A percentile compares a stretch with the other conserved stretches of the same genome.
phyloP scores from a whole-genome alignment of 176 grass and related monocot species.

The Pontederia crassipes region DNA sequence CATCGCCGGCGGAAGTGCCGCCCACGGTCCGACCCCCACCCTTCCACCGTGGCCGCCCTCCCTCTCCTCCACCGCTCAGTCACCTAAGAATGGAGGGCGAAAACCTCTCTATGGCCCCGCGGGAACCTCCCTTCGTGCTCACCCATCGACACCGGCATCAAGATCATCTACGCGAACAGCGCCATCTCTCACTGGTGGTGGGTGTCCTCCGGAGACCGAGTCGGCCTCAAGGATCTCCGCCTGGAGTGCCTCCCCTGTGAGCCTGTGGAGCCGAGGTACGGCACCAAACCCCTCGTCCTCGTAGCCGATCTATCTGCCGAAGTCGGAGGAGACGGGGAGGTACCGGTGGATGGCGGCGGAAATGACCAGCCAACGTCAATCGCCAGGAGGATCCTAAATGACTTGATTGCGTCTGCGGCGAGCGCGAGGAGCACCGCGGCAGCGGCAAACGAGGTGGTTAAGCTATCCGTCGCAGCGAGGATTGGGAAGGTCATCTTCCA shows the following conservation, averaged over 20 bases:
- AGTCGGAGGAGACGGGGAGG: background rate
- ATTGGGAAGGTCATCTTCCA: constrained; percentile 30
- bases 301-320: too few species aligned
- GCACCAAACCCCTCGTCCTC: constrained; percentile 22
- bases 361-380: constrained; percentile 18
- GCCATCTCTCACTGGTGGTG: constrained; percentile 32
- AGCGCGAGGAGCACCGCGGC: constrained; percentile 18
- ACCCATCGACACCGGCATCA: background rate
- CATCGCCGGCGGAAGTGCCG: too few species aligned
- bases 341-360: background rate
- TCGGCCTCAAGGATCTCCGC: background rate
- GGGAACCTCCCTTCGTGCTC: too few species aligned
- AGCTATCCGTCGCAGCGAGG: constrained; percentile 11
- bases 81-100: too few species aligned
- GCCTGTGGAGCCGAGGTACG: constrained; percentile 3
- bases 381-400: constrained; percentile 11
- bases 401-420: constrained; percentile 3
- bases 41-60: background rate
- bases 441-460: background rate
- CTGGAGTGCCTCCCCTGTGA: constrained; percentile 19
- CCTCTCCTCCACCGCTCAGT: background rate
- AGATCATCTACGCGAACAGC: constrained; percentile 10
- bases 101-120: too few species aligned
- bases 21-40: too few species aligned
- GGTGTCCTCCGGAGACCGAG: constrained; percentile 1